These are phyloP conservation scores for Geosmithia flava DNA, from an alignment of 2,329 filamentous ascomycete species.

Conservation along the genomic window DNA sequence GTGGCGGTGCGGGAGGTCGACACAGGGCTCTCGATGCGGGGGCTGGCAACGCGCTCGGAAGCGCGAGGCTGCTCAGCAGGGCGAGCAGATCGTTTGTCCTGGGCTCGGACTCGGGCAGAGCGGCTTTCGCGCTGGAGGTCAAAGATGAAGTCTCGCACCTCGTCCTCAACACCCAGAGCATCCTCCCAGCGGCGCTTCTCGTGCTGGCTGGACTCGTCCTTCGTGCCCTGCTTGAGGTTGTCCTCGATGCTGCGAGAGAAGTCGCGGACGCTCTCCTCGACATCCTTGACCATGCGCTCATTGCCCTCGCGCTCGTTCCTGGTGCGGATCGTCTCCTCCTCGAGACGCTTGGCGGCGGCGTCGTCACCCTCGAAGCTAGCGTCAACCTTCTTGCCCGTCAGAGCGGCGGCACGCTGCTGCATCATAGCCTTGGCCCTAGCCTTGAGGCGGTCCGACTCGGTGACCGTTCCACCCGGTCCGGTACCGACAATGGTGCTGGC, in stretches of 20 bases:
- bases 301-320: slow-evolving; percentile 84
- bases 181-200: slow-evolving; percentile 94
- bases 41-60: slow-evolving; percentile 18
- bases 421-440: slow-evolving; percentile 95
- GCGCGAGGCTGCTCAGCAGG: slow-evolving; percentile 30
- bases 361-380: slow-evolving; percentile 47
- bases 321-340: slow-evolving; percentile 74
- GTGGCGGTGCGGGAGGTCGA: slow-evolving; percentile 39
- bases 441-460: slow-evolving; percentile 88
- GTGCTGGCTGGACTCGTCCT: slow-evolving; percentile 70
- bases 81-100: slow-evolving; percentile 39
- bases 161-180: slow-evolving; percentile 88
- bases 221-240: slow-evolving; percentile 68
- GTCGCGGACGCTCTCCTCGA: slow-evolving; percentile 89
- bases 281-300: slow-evolving; percentile 91
- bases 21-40: slow-evolving; percentile 39
- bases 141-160: slow-evolving; percentile 95
- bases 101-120: slow-evolving; percentile 53
- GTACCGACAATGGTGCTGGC: slow-evolving; percentile 78
- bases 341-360: slow-evolving; percentile 71
- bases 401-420: slow-evolving; percentile 88
- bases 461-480: slow-evolving; percentile 79
- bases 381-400: slow-evolving; percentile 74
- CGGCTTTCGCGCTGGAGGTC: slow-evolving; percentile 83
- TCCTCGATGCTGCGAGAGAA: slow-evolving; percentile 79